A percentile compares a stretch with the other conserved stretches of the same genome.
phyloP scores from a whole-genome alignment of 768 basidiomycete genomes.

The Suillus subalutaceus region DNA sequence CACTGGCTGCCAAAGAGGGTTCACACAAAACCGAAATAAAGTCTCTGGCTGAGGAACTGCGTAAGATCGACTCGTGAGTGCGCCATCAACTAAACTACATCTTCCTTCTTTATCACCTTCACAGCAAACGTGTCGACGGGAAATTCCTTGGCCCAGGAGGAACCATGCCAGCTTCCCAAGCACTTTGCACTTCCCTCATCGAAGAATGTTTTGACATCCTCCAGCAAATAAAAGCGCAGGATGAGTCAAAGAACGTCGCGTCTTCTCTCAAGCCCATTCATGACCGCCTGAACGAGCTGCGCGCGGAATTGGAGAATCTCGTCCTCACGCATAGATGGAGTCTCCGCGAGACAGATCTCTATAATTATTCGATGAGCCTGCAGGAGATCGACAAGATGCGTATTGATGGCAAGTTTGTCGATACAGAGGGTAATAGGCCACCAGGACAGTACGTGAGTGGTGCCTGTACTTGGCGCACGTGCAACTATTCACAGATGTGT shows the following conservation, averaged over 20 bases:
- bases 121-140: conserved; percentile 89
- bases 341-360: conserved; percentile 89
- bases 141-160: conserved; percentile 94
- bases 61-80: conserved; percentile 95
- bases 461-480: background rate
- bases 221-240: conserved; percentile 93
- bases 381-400: conserved; percentile 98
- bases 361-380: conserved; percentile 90
- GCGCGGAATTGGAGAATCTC: conserved; percentile 86
- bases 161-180: conserved; percentile 88
- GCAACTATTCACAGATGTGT: background rate
- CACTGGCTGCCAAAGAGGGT: conserved; percentile 86
- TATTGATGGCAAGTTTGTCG: conserved; percentile 95
- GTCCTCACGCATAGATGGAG: conserved; percentile 98
- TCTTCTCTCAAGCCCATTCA: conserved; percentile 89
- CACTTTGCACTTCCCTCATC: conserved; percentile 85
- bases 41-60: conserved; percentile 87
- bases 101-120: conserved; percentile 3
- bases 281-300: conserved; percentile 85
- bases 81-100: conserved; percentile 14
- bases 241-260: conserved; percentile 87
- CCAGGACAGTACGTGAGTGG: conserved; percentile 89
- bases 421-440: conserved; percentile 89
- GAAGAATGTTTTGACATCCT: conserved; percentile 97
- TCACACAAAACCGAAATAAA: conserved; percentile 87